Percentiles rank a stretch among this genome's conserved stretches.
phyloP scores from a whole-genome alignment of 2,329 filamentous ascomycete genomes.

The Uncinocarpus reesii region DNA sequence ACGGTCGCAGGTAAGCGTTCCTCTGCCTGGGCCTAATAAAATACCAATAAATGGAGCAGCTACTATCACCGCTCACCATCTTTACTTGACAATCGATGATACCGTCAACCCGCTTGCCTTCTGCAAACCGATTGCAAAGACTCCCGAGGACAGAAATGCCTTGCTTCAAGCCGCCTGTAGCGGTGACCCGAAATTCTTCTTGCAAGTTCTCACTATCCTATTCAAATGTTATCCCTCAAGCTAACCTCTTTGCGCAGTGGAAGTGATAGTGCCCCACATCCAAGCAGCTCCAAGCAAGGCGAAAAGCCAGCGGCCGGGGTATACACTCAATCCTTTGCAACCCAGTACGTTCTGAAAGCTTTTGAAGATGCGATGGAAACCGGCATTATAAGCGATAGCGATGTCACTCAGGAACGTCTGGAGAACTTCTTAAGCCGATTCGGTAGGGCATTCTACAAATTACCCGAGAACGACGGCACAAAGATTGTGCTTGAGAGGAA shows the following conservation, averaged over 20 bases:
- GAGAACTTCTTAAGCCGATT: constrained; percentile 49
- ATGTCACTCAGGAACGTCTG: constrained; percentile 46
- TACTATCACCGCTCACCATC: constrained; percentile 79
- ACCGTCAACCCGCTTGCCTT: constrained; percentile 65
- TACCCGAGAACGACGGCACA: constrained; percentile 34
- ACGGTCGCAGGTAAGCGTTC: constrained; percentile 49
- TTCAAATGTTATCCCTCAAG: background rate
- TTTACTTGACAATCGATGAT: constrained; percentile 69
- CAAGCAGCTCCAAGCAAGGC: constrained; percentile 44
- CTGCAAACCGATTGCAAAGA: constrained; percentile 66
- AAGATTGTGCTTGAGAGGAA: constrained; percentile 46
- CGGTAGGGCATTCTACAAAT: constrained; percentile 50
- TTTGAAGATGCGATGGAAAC: constrained; percentile 46
- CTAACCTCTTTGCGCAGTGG: constrained; percentile 18
- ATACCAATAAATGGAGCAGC: constrained; percentile 29
- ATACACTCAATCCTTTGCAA: constrained; percentile 52
- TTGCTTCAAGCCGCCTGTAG: constrained; percentile 51
- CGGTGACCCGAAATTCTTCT: constrained; percentile 52
- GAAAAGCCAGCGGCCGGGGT: constrained; percentile 44
- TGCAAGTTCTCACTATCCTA: constrained; percentile 29
- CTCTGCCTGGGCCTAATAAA: background rate
- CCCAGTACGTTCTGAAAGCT: constrained; percentile 50
- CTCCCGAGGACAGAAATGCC: constrained; percentile 60
- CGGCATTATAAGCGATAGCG: constrained; percentile 44
- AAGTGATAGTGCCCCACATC: constrained; percentile 62